Evolutionary conservation across 176 grass and related monocot genomes (phyloP), one percentile per base, ranked within the genome.

Genomic region (Guadua angustifolia): DNA sequence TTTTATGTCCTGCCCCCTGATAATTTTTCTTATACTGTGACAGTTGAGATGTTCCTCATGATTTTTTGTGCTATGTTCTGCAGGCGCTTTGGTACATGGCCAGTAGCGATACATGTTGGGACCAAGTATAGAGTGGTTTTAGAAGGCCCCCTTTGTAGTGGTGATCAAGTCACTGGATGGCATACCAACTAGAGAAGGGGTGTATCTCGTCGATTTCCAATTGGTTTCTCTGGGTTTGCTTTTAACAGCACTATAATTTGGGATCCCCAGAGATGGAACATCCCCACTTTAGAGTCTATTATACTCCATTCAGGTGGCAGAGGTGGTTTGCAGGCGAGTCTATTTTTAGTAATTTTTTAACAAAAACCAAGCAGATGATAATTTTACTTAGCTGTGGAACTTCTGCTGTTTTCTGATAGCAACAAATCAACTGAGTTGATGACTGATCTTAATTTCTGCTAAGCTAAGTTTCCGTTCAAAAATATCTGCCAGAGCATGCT

Each of bases 181-280:
- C 94, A 94, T 77, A 82, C 87, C 77, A 92, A 97, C 63, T 80
- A 81, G 71, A 67, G 75, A 80, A 90, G 83, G 66, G 84, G 82
- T 78, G 78, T 86, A 47, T 35, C 83, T 77, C 80, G 90, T 65
- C 91, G 92, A 71, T 94, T 94, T 57, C 94, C 87, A 75, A 71
- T 90, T 67, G 85, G 88, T 63, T 90, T 94, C 72, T 84, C 94
- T 77, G 92, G 92, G 45, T 90, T 97, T 92, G 94, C 94, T 75
- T 97, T 97, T 84, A 94, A 97, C 77, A 94, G 94, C 75, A 94
- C 94, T 76, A 87, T 97, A 77, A 82, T 97, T 22, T 97, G 94
- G 94, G 90, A 97, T 66, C 92, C 94, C 6, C 88, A 92, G 77
- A 91, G 92, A 83, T 97, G 92, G 80, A 85, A 92, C 68, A 93